Evolutionary conservation across 2,329 filamentous ascomycete species (phyloP), one percentile per base, ranked within the genome.

Genomic region (Cylindrodendrum hubeiense): DNA sequence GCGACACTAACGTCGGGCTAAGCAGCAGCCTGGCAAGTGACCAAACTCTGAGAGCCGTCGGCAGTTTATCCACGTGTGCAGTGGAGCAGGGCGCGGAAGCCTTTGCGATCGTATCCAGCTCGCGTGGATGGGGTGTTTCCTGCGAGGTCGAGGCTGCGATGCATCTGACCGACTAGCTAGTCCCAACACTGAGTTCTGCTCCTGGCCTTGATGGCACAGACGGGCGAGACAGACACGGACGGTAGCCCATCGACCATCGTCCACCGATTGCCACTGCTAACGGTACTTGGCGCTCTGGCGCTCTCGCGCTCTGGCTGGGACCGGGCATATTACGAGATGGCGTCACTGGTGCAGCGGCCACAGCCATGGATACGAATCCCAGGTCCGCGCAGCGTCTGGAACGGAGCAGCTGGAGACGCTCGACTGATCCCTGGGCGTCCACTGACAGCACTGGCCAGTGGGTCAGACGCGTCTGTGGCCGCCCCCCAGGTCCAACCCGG

Each of bases 21-120:
- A 33, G 46, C 52, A 43, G 66, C 60, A 60, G 69, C 56, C 59
- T 63, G 61, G 60, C 69, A 65, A 54, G 59, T 63, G 59, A 50
- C 68, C 24, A 41, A 22, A 30, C 26, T 50, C 53, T 52, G 47
- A 51, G 37, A 60, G 67, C 69, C 71, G 59, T 71, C 65, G 71
- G 71, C 69, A 73, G 49, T 72, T 68, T 66, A 50, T 59, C 70
- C 71, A 74, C 71, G 71, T 74, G 71, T 70, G 61, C 43, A 55
- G 71, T 74, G 71, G 71, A 73, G 67, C 44, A 60, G 54, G 59
- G 47, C 54, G 46, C 41, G 39, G 67, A 50, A 56, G 53, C 51
- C 59, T 51, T 60, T 44, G 28, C 41, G 17, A 30, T 62, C 47
- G 30, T 58, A 50, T 54, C 63, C 26, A 44, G 60, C 41, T 53